Evolutionary conservation across 306 rosid species (phyloP), one percentile per base, ranked within the genome.

Genomic region (Cotoneaster glaucophyllus): DNA sequence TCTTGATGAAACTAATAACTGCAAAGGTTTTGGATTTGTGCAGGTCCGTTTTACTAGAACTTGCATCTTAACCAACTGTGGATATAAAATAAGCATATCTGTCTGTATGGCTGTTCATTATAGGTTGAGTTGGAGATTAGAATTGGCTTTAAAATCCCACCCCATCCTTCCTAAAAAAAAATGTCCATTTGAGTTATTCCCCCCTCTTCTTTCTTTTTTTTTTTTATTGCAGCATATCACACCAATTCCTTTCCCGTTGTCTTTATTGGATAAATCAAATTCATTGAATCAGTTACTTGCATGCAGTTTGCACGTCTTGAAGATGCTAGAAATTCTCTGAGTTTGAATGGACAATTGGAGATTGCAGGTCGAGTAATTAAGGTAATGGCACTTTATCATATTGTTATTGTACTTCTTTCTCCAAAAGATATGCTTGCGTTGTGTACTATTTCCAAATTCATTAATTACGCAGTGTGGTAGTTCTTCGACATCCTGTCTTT

Each of bases 21-120:
- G 93, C 91, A 95, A 95, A 85, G 99, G 99, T 72, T 95, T 90
- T 84, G 97, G 97, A 77, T 95, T 95, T 85, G 93, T 95, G 62
- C 99, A 95, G 97, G 99, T 92, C 74, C 64, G 81, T 76, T 74
- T 25, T 4, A 62, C 5, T 37, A 17, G 17, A 25, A 59, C 24
- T 58, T 73, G 13, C 68, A 39, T 21, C 25, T 12, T 56, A 70
- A 53, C 21, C 1, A 19, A 50, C 17, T 4, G 28, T 58, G 32
- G 67, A 25, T 58, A 17, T 15, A 37, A 22, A 9, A 31, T 56
- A 57, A 13, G 12, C 25, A 2, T 32, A 3, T 6, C 15, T 25
- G 13, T 15, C 11, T 18, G 11, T 4, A 25, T 25, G 25, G 21
- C 4, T 0, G 68, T 19, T 64, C n/a, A 11, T 64, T 64, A 11